Evolutionary conservation across 257 asterid genomes (phyloP).

Genomic region (Plantago ovata): DNA sequence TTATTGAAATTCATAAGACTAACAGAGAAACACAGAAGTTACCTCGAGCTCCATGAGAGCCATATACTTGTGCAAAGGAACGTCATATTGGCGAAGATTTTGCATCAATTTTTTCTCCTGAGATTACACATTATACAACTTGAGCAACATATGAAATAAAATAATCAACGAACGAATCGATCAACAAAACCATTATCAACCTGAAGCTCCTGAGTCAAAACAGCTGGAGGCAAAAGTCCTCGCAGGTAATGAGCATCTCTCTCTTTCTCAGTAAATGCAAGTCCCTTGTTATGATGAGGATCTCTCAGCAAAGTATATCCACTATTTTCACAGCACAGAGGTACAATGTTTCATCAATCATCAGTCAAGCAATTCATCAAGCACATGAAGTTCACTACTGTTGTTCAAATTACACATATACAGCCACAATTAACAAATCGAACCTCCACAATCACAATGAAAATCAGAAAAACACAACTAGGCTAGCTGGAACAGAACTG

Average conservation of each 20-base stretch:
- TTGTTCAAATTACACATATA: no score
- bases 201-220: slow-evolving; percentile 65
- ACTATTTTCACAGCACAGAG: slow-evolving; percentile 22
- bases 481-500: no score
- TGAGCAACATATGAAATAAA: neutral
- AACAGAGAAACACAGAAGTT: neutral
- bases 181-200: slow-evolving; percentile 21
- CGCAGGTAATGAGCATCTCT: slow-evolving; percentile 81
- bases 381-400: neutral
- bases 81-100: slow-evolving; percentile 53
- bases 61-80: slow-evolving; percentile 75
- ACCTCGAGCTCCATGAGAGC: slow-evolving; percentile 90
- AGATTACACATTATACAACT: slow-evolving; percentile 11
- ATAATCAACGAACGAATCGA: neutral
- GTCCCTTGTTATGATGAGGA: slow-evolving; percentile 87
- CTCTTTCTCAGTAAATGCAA: slow-evolving; percentile 71
- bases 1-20: neutral
- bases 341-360: neutral
- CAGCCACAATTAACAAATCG: neutral
- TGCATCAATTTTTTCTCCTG: slow-evolving; percentile 78
- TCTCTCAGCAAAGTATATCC: slow-evolving; percentile 76
- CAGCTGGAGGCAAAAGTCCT: slow-evolving; percentile 72
- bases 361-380: neutral
- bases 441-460: neutral
- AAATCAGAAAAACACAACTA: neutral